Base-by-base conservation (phyloP, 2,329 filamentous ascomycete genomes). In the Hansfordia pulvinata region DNA sequence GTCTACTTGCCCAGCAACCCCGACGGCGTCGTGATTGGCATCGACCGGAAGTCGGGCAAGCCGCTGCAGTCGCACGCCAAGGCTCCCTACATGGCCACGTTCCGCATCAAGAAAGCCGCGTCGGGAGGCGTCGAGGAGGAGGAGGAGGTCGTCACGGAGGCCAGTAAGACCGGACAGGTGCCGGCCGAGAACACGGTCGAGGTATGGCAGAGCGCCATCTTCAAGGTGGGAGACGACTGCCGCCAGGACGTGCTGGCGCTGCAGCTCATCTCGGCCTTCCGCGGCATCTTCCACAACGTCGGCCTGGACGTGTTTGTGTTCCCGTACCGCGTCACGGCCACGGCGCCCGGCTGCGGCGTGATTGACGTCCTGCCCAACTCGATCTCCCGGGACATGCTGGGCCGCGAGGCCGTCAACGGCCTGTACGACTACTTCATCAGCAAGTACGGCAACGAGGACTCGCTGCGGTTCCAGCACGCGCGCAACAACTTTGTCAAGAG, bases 151-250 rank as follows among this genome's bases (percentile, higher is more conserved):
- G 49, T 62, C 6, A 60, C 64, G 31, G 62, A 65, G 24, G 47
- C 56, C 3, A 55, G 54, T 26, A 56, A 58, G 29, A 51, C 46
- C 5, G 43, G 44, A 19, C 30, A 41, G 17, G 31, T 40, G 12
- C 46, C 45, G 6, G 42, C 43, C 16, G 55, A 58, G 28, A 71
- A 68, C 41, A 82, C 74, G 0, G 73, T 93, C 39, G 92, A 98
- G 51, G 79, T 88, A n/a, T 96, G 90, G 92, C 90, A 98, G 52
- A 93, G 85, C 2, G 90, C 88, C 30, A 99, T 99, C 46, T 99
- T 99, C 74, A 99, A 99, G 52, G 92, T 99, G 25, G 90, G 90
- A 35, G 90, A 99, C 49, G 90, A 99, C 52, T 96, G 90, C 49
- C 79, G 90, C 26, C 90, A 99, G 55, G 92, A 99, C 43, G 81